phyloP scores from a whole-genome alignment of 2,329 filamentous ascomycete species.

The Orbilia quercus region DNA sequence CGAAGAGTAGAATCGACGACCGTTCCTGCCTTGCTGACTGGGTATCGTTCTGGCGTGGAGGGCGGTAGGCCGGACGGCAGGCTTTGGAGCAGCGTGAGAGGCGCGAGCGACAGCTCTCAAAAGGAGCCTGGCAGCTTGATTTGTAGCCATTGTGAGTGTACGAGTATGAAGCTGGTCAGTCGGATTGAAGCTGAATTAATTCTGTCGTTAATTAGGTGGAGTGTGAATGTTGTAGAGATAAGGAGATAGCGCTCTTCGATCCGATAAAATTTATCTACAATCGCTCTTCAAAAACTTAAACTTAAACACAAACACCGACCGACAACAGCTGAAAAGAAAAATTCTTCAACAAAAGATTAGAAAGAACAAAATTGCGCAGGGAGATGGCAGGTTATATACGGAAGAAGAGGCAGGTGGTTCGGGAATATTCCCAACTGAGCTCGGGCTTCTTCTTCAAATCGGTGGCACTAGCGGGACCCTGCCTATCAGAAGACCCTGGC shows the following conservation, averaged over 20 bases:
- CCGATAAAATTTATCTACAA: too few relatives aligned
- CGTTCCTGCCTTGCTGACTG: conserved; percentile 32
- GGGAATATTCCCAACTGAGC: conserved; percentile 48
- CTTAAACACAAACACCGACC: background rate
- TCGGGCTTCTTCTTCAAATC: too few relatives aligned
- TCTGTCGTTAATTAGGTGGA: too few relatives aligned
- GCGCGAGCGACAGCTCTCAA: conserved; percentile 48
- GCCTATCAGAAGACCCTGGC: too few relatives aligned
- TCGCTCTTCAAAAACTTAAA: background rate
- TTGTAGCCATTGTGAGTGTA: conserved; percentile 50
- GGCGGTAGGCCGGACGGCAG: conserved; percentile 27
- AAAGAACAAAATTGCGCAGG: conserved; percentile 20
- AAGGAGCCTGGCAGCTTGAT: conserved; percentile 44
- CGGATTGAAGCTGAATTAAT: too few relatives aligned
- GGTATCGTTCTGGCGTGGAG: conserved; percentile 35
- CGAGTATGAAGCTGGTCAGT: too few relatives aligned
- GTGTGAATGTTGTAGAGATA: conserved; percentile 16
- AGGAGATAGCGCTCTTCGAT: background rate
- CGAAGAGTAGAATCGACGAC: conserved; percentile 56
- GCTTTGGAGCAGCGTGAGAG: conserved; percentile 31
- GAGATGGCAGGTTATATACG: conserved; percentile 36
- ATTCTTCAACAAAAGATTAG: conserved; percentile 14
- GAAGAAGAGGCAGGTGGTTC: conserved; percentile 51
- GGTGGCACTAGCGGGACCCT: conserved; percentile 28
- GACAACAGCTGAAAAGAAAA: conserved; percentile 8